Base-by-base conservation (phyloP, 768 basidiomycete species). In the Pisolithus microcarpus region DNA sequence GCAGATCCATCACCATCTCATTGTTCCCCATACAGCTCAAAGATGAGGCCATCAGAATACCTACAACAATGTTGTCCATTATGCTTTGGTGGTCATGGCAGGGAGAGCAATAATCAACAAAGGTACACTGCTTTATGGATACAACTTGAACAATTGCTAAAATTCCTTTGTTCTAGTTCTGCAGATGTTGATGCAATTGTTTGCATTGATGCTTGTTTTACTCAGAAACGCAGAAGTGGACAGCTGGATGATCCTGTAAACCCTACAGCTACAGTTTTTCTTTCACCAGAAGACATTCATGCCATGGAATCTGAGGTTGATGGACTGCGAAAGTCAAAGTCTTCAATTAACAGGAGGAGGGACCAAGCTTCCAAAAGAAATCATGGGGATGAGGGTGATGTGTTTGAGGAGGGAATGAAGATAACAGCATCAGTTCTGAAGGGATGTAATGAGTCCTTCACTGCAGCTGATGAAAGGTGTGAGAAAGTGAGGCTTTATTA, bases 191-290 rank as follows among this genome's bases (percentile, higher is more conserved):
- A 69, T 55, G 48, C 59, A 10, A 55, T 68, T 28, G 61, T 68
- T 5, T 69, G 65, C 43, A n/a, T 65, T 11, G 70, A 72, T 54
- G 62, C 61, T 1, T 66, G 64, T 52, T 71, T 72, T 42, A 66
- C 59, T 24, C 70, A 72, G 47, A 69, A 70, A 48, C 21, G 39
- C 16, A 58, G 57, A 1, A 46, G 58, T 42, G 55, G 51, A 31
- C 37, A 38, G 11, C 48, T 40, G 21, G 49, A 49, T 0, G 37
- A 55, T 18, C 39, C 46, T 6, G 56, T 52, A 2, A 58, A 64
- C 38, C 58, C 60, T 0, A 55, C 59, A 19, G 30, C 42, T 28
- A 30, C 26, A 0, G 49, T 61, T 6, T 69, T 66, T 47, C 26
- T 69, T 1, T 40, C 61, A 1, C 45, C 58, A n/a, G 39, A 40